These are phyloP conservation scores for Pontederia crassipes DNA, from an alignment of 176 grass and related monocot genomes.

Conservation along the genomic window DNA sequence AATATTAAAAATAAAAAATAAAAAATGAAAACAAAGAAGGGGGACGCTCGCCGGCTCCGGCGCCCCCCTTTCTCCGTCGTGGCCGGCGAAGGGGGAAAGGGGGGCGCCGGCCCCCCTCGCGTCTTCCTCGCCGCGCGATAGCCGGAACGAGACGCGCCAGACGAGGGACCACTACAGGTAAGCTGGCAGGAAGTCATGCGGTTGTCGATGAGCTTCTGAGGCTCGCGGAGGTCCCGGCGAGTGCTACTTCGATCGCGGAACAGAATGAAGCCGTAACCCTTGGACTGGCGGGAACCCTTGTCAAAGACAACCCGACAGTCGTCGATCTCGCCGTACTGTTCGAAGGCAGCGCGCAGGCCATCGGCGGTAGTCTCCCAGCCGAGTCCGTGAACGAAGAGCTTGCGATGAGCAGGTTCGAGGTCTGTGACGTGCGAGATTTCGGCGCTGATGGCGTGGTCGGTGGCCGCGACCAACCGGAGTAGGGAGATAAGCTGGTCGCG, in stretches of 20 bases:
- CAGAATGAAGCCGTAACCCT: slow-evolving; percentile 61
- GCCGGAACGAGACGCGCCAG: slow-evolving; percentile 39
- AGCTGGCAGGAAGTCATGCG: slow-evolving; percentile 44
- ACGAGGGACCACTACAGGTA: slow-evolving; percentile 32
- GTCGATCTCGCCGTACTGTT: slow-evolving; percentile 37
- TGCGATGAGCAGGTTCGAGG: slow-evolving; percentile 42
- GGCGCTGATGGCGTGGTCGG: not conserved
- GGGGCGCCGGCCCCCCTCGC: too few relatives aligned
- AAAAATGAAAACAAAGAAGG: too few relatives aligned
- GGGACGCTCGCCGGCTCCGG: too few relatives aligned
- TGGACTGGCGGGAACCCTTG: slow-evolving; percentile 27
- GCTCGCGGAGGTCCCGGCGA: slow-evolving; percentile 32
- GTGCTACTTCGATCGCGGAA: slow-evolving; percentile 27
- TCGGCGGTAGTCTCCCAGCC: slow-evolving; percentile 36
- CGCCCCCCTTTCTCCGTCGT: too few relatives aligned
- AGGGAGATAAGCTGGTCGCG: not conserved
- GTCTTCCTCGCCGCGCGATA: too few relatives aligned
- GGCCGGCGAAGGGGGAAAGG: too few relatives aligned
- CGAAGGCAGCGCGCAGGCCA: slow-evolving; percentile 31
- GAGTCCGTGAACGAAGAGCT: slow-evolving; percentile 57
- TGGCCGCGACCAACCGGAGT: not conserved
- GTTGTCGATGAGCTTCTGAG: slow-evolving; percentile 40
- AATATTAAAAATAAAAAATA: too few relatives aligned
- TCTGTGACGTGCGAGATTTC: slow-evolving; percentile 2
- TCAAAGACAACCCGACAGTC: slow-evolving; percentile 40